Base-by-base conservation (phyloP, 2,329 filamentous ascomycete genomes). In the Capronia americana region DNA sequence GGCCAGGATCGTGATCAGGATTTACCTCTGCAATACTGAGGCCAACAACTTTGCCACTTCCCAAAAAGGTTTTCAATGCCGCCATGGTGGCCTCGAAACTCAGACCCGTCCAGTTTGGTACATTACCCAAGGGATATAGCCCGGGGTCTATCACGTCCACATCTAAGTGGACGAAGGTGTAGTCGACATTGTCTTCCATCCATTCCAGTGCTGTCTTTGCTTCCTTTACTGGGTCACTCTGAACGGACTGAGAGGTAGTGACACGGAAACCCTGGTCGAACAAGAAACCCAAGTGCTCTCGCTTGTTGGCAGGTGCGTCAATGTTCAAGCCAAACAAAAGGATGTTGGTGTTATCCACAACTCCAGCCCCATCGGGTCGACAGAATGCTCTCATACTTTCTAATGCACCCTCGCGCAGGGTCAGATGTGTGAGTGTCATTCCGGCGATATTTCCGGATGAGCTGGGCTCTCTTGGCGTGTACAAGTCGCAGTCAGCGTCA, bases 121-220 rank as follows among this genome's bases (percentile, higher is more conserved):
- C 70, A 61, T 75, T 74, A 23, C 67, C 70, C 58, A 74, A 26
- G 23, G 73, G 73, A 55, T 73, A 75, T 20, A 65, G 44, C 2
- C 67, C 65, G 2, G 72, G 73, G 64, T 75, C 72, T 50, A 75
- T 74, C 17, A 69, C 66, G 57, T 75, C 73, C n/a, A 74, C 64
- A 59, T 74, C 73, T 24, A 75, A 54, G 67, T 74, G 73, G 3
- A 75, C 64, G 6, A 72, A 26, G 26, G 74, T 69, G 30, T 64
- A 54, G 61, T 74, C 73, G 8, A 74, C 70, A 6, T 65, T 50
- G 4, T 68, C 68, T 57, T 73, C 71, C 56, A 75, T 61, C 61
- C 67, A 74, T 24, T 57, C 44, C 50, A 74, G 48, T 38, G 69
- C 71, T 20, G 53, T 44, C 17, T 23, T 20, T 10, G 66, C 66